phyloP scores from a whole-genome alignment of 2,329 filamentous ascomycete species.

The Aspergillus sclerotialis region DNA sequence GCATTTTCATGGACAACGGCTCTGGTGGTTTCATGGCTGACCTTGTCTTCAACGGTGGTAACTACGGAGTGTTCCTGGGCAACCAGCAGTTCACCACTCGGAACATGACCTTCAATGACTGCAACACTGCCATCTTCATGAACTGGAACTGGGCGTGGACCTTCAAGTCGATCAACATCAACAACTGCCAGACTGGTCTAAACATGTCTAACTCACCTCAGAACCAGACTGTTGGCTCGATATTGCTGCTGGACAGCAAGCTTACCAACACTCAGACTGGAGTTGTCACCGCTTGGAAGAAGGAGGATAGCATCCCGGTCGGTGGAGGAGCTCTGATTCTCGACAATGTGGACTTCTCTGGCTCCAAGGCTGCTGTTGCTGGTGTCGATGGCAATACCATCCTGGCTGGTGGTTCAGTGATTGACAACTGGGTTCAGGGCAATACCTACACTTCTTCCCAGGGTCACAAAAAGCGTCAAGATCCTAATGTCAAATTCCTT shows the following conservation, averaged over 20 bases:
- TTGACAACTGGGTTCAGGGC: constrained; percentile 73
- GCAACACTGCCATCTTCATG: constrained; percentile 77
- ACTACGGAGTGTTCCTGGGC: constrained; percentile 70
- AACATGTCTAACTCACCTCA: constrained; percentile 65
- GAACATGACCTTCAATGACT: constrained; percentile 74
- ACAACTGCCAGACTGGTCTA: constrained; percentile 67
- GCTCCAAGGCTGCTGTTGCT: constrained; percentile 61
- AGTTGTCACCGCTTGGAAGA: constrained; percentile 67
- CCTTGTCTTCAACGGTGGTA: constrained; percentile 74
- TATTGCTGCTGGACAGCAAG: constrained; percentile 73
- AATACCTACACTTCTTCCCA: constrained; percentile 53
- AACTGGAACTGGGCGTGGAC: constrained; percentile 91
- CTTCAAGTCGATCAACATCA: constrained; percentile 68
- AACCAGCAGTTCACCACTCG: constrained; percentile 84
- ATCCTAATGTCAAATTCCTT: constrained; percentile 13
- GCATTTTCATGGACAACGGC: constrained; percentile 79
- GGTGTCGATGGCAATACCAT: constrained; percentile 51
- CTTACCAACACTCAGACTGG: constrained; percentile 70
- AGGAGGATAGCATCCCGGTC: constrained; percentile 50
- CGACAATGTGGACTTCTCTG: constrained; percentile 81
- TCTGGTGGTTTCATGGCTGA: constrained; percentile 80
- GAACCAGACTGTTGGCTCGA: constrained; percentile 74
- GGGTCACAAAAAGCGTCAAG: constrained; percentile 20
- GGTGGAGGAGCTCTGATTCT: constrained; percentile 78
- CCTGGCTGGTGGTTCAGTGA: constrained; percentile 61